These are phyloP conservation scores for Irpex lacteus DNA, from an alignment of 1,284 basidiomycete species.

Conservation along the genomic window DNA sequence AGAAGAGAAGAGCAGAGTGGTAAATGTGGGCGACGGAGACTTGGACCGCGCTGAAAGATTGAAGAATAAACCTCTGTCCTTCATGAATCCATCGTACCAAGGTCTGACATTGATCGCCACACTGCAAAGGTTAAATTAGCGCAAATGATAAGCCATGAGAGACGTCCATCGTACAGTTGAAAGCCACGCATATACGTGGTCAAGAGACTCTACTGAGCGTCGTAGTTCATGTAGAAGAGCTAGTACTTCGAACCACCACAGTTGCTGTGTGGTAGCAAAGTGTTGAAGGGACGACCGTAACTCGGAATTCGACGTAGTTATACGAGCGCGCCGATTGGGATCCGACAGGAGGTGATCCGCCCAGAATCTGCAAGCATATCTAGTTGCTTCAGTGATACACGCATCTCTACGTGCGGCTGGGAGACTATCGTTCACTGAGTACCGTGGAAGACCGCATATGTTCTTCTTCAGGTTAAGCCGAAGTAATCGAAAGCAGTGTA, in stretches of 20 bases:
- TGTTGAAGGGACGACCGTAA: neutral
- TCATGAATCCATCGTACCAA: neutral
- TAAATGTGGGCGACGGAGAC: neutral
- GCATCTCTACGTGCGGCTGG: neutral
- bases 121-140: neutral
- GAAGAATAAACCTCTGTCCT: neutral
- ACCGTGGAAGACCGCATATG: neutral
- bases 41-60: neutral
- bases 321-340: neutral
- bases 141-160: neutral
- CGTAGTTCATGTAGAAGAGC: neutral
- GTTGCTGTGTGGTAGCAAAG: neutral
- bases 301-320: neutral
- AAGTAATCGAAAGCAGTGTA: neutral
- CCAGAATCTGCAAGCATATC: neutral
- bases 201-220: neutral
- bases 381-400: neutral
- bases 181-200: neutral
- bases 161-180: neutral
- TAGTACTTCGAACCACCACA: neutral
- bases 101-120: neutral
- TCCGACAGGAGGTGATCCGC: neutral
- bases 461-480: neutral
- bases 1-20: neutral
- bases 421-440: neutral